A percentile compares a stretch with the other conserved stretches of the same genome.
Conservation (phyloP, 2,329 filamentous ascomycete species). For the Dactylellina cionopaga region DNA sequence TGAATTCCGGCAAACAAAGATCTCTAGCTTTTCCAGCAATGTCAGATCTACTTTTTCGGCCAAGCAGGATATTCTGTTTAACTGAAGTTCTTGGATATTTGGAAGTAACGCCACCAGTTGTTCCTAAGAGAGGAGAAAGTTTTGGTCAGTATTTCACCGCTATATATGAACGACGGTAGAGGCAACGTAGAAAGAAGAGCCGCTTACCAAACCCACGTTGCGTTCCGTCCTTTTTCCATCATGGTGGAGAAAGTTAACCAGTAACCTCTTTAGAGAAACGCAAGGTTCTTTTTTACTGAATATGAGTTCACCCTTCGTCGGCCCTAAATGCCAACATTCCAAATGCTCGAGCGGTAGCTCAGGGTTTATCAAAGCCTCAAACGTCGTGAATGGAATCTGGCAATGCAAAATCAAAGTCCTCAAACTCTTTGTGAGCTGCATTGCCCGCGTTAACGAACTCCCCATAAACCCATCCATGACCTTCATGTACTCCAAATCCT, state of each 20-base stretch:
- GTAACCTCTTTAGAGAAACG: conserved; percentile 18
- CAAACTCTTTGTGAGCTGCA: conserved; percentile 49
- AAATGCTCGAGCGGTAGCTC: conserved; percentile 33
- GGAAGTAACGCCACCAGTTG: conserved; percentile 14
- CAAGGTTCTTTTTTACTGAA: conserved; percentile 33
- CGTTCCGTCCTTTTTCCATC: not conserved
- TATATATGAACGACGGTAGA: not conserved
- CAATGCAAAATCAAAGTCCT: conserved; percentile 52
- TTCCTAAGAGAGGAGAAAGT: not conserved
- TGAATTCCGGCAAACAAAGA: conserved; percentile 32
- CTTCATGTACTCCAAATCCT: conserved; percentile 45
- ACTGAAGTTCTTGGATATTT: conserved; percentile 28
- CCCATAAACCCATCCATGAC: conserved; percentile 41
- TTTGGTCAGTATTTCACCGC: not conserved
- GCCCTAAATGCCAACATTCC: conserved; percentile 21
- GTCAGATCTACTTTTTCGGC: conserved; percentile 15
- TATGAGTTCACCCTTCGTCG: not conserved
- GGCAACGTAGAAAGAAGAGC: not conserved
- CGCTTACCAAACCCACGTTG: conserved; percentile 7
- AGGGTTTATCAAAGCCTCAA: conserved; percentile 46
- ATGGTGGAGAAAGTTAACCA: conserved; percentile 36
- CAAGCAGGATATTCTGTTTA: conserved; percentile 11
- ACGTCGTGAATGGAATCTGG: conserved; percentile 42
- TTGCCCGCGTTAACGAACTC: conserved; percentile 36
- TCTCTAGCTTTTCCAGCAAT: conserved; percentile 11